Evolutionary conservation across 2,329 filamentous ascomycete species (phyloP), one percentile per base, ranked within the genome.

Genomic region (Trematosphaeria pertusa): DNA sequence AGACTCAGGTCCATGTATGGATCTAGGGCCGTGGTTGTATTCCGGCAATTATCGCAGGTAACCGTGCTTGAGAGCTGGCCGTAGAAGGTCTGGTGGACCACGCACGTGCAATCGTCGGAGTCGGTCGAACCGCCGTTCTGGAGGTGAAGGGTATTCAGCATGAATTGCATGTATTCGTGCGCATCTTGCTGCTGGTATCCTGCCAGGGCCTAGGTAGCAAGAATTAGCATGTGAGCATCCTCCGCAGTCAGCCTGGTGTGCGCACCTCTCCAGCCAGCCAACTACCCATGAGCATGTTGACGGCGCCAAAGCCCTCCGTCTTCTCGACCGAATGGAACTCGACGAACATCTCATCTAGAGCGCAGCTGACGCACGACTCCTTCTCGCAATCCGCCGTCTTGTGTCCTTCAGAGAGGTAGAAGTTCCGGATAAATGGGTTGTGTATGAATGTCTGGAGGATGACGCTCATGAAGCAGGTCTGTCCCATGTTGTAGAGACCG

Each of bases 401-500:
- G 71, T 99, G 93, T 0, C 92, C 91, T 68, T 96, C 92, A 31
- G 88, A 87, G 5, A 99, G 85, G 70, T 96, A 97, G 72, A 90
- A 97, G 60, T 93, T 92, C 49, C 90, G 86, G 21, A 99, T 82
- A 34, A 97, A 81, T 0, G 93, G 93, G 66, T 97, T 97, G 75
- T 97, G 93, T 43, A 97, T 83, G 60, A 99, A 86, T 46, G 88
- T 91, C 71, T 97, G 94, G 12, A 99, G 80, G 37, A 97, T 91
- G 21, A 97, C 93, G 61, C 94, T 96, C 81, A 97, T 93, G 73
- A 97, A 99, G 76, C 93, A 99, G 9, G 94, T 97, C 48, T 95
- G 91, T n/a, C 93, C 94, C 70, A 96, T 93, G 66, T 97, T 99
- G 73, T 96, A 97, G 50, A 99, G 87, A 22, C 93, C 93, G 26